These are phyloP conservation scores for Colletotrichum lentis DNA, from an alignment of 2,329 filamentous ascomycete species.

Conservation along the genomic window DNA sequence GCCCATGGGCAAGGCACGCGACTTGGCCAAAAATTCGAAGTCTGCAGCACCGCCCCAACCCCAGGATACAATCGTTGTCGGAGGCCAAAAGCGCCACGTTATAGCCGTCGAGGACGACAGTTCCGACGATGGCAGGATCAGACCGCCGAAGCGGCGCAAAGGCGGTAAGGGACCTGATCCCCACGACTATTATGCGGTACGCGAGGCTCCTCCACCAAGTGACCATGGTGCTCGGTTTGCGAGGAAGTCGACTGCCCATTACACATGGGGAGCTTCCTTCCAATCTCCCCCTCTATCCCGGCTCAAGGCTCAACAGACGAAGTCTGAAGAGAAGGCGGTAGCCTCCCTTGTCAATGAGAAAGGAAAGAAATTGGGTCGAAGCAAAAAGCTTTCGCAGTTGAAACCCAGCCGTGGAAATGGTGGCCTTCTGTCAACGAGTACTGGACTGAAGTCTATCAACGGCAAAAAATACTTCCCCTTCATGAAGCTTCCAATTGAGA, in stretches of 20 bases:
- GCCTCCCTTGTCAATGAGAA: neutral
- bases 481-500: constrained; percentile 43
- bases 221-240: constrained; percentile 25
- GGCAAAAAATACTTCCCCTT: neutral
- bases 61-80: neutral
- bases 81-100: constrained; percentile 10
- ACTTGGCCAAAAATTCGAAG: neutral
- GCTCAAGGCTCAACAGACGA: neutral
- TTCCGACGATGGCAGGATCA: constrained; percentile 21
- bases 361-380: neutral
- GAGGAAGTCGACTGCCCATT: constrained; percentile 27
- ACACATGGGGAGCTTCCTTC: constrained; percentile 23
- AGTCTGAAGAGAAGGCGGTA: neutral
- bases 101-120: constrained; percentile 1
- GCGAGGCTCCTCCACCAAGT: constrained; percentile 18
- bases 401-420: neutral
- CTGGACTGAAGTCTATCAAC: neutral
- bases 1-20: neutral
- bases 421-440: neutral
- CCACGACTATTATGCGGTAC: constrained; percentile 4
- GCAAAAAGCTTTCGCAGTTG: neutral
- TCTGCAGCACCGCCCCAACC: neutral
- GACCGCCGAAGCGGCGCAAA: constrained; percentile 9
- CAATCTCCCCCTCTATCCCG: neutral
- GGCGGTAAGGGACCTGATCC: neutral